Conservation (phyloP, 73 alveolate genomes). For the Tetrahymena thermophila region DNA sequence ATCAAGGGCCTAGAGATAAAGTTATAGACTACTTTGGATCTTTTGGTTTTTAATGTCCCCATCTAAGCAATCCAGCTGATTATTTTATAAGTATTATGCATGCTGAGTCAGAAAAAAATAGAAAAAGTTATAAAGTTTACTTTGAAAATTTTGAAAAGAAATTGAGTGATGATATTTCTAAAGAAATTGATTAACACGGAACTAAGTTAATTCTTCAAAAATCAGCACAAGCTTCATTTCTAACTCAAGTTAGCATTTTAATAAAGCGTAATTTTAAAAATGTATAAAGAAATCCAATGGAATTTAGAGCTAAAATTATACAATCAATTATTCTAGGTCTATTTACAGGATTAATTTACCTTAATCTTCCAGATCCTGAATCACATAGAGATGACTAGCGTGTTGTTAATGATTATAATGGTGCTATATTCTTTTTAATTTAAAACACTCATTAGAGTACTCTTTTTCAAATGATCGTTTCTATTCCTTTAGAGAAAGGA, state of each 20-base stretch:
- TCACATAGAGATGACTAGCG: neutral
- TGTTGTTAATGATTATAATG: conserved; percentile 54
- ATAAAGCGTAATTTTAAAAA: neutral
- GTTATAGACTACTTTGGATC: neutral
- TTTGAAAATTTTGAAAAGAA: neutral
- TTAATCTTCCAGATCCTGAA: conserved; percentile 12
- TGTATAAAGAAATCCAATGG: neutral
- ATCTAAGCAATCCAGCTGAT: neutral
- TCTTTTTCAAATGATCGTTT: conserved; percentile 17
- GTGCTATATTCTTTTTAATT: conserved; percentile 57
- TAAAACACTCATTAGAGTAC: conserved; percentile 30
- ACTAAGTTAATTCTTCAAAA: neutral
- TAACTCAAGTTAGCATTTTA: neutral
- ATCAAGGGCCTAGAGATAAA: neutral
- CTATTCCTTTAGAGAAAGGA: conserved; percentile 65
- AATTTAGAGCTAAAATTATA: neutral
- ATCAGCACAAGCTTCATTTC: neutral
- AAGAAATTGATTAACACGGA: neutral
- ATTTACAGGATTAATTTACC: conserved; percentile 28
- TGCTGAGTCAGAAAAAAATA: neutral
- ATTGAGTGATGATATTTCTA: neutral
- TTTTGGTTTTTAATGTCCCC: neutral
- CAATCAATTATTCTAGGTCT: conserved; percentile 3
- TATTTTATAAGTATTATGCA: conserved; percentile 50
- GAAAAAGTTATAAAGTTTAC: neutral